Base-by-base conservation (phyloP, 75 land plant species). In the Pinus tabuliformis region DNA sequence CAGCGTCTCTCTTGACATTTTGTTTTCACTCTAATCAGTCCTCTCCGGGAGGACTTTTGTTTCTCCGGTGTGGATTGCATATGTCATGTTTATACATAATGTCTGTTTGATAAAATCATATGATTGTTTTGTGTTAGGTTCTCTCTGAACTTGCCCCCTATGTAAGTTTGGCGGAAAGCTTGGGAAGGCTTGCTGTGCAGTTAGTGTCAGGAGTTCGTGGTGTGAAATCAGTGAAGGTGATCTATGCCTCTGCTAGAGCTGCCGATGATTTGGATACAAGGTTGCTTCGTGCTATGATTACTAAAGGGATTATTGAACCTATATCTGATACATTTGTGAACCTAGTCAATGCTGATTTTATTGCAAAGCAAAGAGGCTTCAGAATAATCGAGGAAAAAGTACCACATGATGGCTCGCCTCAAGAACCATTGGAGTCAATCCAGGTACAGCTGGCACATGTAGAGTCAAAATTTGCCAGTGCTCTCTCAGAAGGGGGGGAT, bases 301-400 rank as follows among this genome's bases (percentile, higher is more conserved):
- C 79, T 18, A 94, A 94, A 81, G 97, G 97, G 45, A 64, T 94
- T 39, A 85, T 94, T 73, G 97, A 94, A 78, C 97, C 97, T 36
- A 87, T 94, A 39, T 92, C 97, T 21, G 85, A 81, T 72, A 74
- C 84, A 9, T 88, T 84, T 75, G 86, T 94, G 28, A 94, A 94
- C 82, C 81, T 94, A 57, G 97, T 94, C 36, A 94, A 94, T 79
- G 97, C 97, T 49, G 97, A 94, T 81, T 90, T 86, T 74, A 77
- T 88, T n/a, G 95, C 97, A 26, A 92, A 93, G 73, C 92, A 93
- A 74, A 83, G 95, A 59, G 96, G 96, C 18, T 76, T 93, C 14
- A 63, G 81, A n/a, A 84, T 93, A n/a, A 81, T 86, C 11, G 96
- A 93, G 72, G 95, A 93, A 78, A 73, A 92, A 42, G 71, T 75